Base-by-base conservation (phyloP, 108 stramenopile genomes). In the Aurantiochytrium sp. region DNA sequence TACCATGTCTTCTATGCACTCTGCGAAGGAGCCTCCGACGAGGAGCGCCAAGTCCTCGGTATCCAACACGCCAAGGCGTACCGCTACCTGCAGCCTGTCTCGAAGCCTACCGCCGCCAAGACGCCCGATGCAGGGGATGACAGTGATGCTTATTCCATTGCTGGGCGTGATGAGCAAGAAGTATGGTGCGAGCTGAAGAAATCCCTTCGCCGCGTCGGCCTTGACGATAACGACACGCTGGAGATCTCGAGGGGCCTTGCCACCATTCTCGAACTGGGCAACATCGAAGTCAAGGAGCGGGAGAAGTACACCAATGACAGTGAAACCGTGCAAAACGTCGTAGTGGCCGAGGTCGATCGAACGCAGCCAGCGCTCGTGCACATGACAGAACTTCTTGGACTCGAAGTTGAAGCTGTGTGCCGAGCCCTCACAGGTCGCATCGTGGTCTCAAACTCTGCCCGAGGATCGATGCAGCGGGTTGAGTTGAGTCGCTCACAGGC, bases 1-100 rank as follows among this genome's bases (percentile, higher is more conserved):
- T 99, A 96, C 92, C 98, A 99, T 90, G 92, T 98, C 55, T 99
- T 99, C 89, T 99, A 99, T 88, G 96, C 98, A 90, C 95, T 99
- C 58, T 90, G 96, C 58, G 89, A 91, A 45, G 93, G 95, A 49
- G 94, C 96, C 5, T 90, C 93, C 4, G 88, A 83, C 10, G 87
- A 92, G 51, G 95, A 96, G 90, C 76, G 89, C 72, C 44, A 72
- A 59, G 19, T 35, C 72, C 59, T 91, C 44, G 45, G 43, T 58
- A 71, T 94, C 25, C 5, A 28, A 16, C 44, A 43, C 4, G 60
- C 91, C 18, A 58, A 90, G 6, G 88, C 88, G 53, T 91, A 89
- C 47, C n/a, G 55, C 5, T 90, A 93, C 51, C 57, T 92, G 16
- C 53, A 35, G 45, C 87, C 90, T 5, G 55, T 2, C 14, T 8